These are phyloP conservation scores for Starmerella scarabaei DNA, from an alignment of 805 yeast species.

Conservation along the genomic window DNA sequence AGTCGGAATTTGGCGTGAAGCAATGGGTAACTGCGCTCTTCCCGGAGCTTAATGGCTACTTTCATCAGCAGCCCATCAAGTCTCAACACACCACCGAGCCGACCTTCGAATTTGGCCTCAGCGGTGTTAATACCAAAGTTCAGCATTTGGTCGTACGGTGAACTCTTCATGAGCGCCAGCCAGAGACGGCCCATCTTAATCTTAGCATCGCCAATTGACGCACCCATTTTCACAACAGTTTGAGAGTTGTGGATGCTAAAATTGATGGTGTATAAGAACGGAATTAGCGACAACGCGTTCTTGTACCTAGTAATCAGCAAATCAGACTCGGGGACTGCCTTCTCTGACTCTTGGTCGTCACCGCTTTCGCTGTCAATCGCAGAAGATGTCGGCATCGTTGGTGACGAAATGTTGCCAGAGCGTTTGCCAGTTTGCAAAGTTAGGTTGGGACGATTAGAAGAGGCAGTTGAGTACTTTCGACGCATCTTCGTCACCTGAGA, in stretches of 20 bases:
- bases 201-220: conserved; percentile 57
- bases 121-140: conserved; percentile 45
- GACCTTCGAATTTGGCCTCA: conserved; percentile 49
- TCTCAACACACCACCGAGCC: conserved; percentile 60
- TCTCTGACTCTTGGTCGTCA: background rate
- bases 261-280: conserved; percentile 64
- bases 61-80: conserved; percentile 40
- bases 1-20: conserved; percentile 50
- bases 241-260: conserved; percentile 40
- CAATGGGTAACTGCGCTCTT: conserved; percentile 45
- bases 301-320: conserved; percentile 31
- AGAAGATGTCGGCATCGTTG: too few relatives aligned
- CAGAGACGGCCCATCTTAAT: conserved; percentile 48
- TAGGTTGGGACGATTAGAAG: background rate
- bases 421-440: too few relatives aligned
- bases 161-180: conserved; percentile 53
- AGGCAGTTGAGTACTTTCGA: conserved; percentile 10
- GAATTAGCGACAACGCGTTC: conserved; percentile 46
- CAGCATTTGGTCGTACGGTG: conserved; percentile 60
- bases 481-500: conserved; percentile 3
- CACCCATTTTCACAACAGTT: conserved; percentile 64
- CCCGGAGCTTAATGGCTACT: conserved; percentile 62
- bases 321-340: conserved; percentile 14
- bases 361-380: background rate
- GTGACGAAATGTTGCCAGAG: too few relatives aligned